These are phyloP conservation scores for Solanum hybrid DNA, from an alignment of 305 asterid species.

Conservation along the genomic window DNA sequence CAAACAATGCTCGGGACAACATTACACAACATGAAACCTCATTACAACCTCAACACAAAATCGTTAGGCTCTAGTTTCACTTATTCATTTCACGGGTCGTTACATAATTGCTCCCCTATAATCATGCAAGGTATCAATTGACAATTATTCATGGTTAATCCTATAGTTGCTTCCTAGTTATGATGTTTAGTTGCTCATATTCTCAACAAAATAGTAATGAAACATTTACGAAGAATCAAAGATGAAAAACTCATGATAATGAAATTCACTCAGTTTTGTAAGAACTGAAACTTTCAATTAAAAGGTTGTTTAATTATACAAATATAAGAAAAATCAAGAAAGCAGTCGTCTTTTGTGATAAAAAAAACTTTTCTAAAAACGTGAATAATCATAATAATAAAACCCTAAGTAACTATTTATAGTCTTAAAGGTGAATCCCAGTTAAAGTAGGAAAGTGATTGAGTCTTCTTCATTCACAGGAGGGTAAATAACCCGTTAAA, in stretches of 20 bases:
- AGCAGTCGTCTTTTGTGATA: neutral
- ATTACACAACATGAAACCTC: too few species aligned
- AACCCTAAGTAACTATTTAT: neutral
- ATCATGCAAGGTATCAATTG: neutral
- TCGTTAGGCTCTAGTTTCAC: too few species aligned
- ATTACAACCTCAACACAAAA: too few species aligned
- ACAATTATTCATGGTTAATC: neutral
- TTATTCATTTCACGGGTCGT: too few species aligned
- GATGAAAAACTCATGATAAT: neutral
- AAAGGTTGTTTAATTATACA: neutral
- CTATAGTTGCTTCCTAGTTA: neutral
- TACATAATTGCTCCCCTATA: too few species aligned
- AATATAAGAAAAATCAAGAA: neutral
- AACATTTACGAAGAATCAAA: neutral
- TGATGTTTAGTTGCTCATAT: neutral
- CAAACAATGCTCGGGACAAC: too few species aligned
- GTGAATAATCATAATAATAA: neutral
- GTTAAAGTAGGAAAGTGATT: neutral
- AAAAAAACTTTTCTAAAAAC: neutral
- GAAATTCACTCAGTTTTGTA: neutral
- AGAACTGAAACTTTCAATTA: neutral
- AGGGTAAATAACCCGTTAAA: neutral
- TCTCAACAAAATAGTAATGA: neutral
- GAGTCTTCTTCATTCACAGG: neutral
- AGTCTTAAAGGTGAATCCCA: neutral